phyloP scores from a whole-genome alignment of 2,329 filamentous ascomycete genomes.

The Pseudogymnoascus pannorum region DNA sequence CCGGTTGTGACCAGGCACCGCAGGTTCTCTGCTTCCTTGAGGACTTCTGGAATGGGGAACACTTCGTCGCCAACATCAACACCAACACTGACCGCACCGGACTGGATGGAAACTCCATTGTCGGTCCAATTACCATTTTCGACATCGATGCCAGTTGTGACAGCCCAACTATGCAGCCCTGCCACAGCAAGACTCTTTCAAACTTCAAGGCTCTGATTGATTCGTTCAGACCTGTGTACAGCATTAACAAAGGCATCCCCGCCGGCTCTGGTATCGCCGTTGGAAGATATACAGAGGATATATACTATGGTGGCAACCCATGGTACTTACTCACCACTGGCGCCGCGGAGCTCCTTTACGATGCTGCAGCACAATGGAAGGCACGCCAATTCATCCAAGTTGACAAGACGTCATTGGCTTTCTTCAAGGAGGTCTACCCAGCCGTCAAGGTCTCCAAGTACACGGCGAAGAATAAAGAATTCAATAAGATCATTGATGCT shows the following conservation, averaged over 20 bases:
- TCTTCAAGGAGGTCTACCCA: conserved; percentile 66
- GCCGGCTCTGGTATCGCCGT: conserved; percentile 52
- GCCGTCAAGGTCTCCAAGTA: conserved; percentile 50
- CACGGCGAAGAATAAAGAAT: conserved; percentile 42
- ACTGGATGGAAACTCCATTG: conserved; percentile 64
- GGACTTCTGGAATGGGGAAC: conserved; percentile 61
- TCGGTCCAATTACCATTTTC: conserved; percentile 61
- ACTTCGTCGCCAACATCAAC: conserved; percentile 64
- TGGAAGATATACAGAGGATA: conserved; percentile 64
- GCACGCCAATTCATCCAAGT: conserved; percentile 55
- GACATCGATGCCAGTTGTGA: conserved; percentile 63
- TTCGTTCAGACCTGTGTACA: conserved; percentile 64
- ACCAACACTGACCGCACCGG: conserved; percentile 54
- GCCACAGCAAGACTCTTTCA: conserved; percentile 47
- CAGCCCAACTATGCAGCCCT: conserved; percentile 65
- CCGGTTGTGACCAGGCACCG: conserved; percentile 56
- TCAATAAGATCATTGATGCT: conserved; percentile 36
- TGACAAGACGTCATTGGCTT: conserved; percentile 56
- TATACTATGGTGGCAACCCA: conserved; percentile 71
- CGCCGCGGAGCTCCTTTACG: conserved; percentile 73
- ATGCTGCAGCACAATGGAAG: conserved; percentile 67
- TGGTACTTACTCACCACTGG: conserved; percentile 74
- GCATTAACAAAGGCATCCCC: conserved; percentile 58
- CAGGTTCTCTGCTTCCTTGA: conserved; percentile 68
- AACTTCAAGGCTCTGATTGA: conserved; percentile 73